Conservation (phyloP, 2,329 filamentous ascomycete genomes). For the Albophoma yamanashiensis region DNA sequence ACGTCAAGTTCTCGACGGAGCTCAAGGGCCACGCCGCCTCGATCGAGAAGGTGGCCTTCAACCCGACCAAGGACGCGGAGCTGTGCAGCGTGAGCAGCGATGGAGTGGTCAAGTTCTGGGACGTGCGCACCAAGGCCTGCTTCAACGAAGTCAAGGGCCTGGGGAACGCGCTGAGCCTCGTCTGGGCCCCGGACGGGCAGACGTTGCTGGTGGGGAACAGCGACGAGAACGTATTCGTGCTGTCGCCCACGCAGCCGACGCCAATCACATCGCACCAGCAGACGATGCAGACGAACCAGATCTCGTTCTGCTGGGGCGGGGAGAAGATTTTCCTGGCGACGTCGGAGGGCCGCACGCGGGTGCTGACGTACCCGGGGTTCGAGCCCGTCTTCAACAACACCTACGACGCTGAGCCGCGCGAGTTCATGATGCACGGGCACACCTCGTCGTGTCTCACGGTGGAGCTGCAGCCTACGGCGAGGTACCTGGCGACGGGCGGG, state of each 20-base stretch:
- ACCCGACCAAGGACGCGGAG: constrained; percentile 66
- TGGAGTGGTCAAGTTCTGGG: constrained; percentile 69
- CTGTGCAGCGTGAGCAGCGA: constrained; percentile 65
- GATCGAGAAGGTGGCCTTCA: constrained; percentile 70
- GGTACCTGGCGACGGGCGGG: constrained; percentile 64
- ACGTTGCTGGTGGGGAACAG: constrained; percentile 64
- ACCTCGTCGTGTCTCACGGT: constrained; percentile 61
- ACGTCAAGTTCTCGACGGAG: constrained; percentile 65
- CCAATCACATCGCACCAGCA: constrained; percentile 51
- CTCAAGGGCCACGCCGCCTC: constrained; percentile 54
- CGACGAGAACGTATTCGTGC: constrained; percentile 50
- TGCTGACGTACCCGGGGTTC: constrained; percentile 57
- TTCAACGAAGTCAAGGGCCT: constrained; percentile 58
- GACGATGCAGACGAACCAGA: constrained; percentile 56
- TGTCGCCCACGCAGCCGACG: constrained; percentile 48
- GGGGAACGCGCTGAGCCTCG: constrained; percentile 59
- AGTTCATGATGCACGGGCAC: constrained; percentile 59
- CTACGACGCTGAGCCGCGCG: constrained; percentile 31
- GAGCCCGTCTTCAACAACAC: constrained; percentile 41
- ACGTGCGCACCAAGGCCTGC: constrained; percentile 61
- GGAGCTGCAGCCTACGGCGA: constrained; percentile 59
- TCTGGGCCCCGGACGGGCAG: constrained; percentile 63
- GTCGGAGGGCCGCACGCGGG: constrained; percentile 58
- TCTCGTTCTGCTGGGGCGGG: constrained; percentile 64
- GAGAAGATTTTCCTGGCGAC: constrained; percentile 61